A percentile compares a stretch with the other conserved stretches of the same genome.
These are phyloP conservation scores for Oldenlandia corymbosa DNA, from an alignment of 257 asterid species.

Conservation along the genomic window DNA sequence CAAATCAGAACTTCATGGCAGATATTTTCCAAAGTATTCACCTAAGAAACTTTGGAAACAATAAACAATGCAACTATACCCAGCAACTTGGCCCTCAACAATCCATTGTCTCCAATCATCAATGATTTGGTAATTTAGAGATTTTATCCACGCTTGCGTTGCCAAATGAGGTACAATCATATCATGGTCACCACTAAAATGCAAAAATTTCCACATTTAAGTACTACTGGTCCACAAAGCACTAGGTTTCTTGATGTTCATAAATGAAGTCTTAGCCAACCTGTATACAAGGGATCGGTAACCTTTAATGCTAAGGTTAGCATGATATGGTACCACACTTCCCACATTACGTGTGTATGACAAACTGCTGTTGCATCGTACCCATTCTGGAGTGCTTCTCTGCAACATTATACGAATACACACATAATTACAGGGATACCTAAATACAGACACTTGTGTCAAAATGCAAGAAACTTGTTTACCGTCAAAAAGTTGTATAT, in stretches of 20 bases:
- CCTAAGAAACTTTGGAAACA: background rate
- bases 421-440: background rate
- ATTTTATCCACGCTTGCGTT: constrained; percentile 32
- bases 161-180: constrained; percentile 12
- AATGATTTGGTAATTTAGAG: constrained; percentile 22
- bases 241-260: too few species aligned
- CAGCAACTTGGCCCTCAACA: constrained; percentile 30
- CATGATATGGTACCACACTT: constrained; percentile 19
- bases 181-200: constrained; percentile 34
- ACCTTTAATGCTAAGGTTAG: constrained; percentile 28
- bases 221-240: background rate
- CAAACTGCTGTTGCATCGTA: constrained; percentile 11
- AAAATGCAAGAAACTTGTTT: background rate
- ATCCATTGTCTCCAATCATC: constrained; percentile 35
- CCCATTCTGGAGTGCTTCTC: constrained; percentile 26
- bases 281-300: constrained; percentile 35
- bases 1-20: background rate
- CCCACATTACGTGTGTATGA: background rate
- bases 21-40: background rate
- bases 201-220: background rate
- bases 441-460: background rate
- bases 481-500: background rate
- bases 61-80: constrained; percentile 8
- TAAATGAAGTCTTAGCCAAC: constrained; percentile 1
- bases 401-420: background rate